These are phyloP conservation scores for Penicillium herquei DNA, from an alignment of 495 filamentous ascomycete species.

Conservation along the genomic window DNA sequence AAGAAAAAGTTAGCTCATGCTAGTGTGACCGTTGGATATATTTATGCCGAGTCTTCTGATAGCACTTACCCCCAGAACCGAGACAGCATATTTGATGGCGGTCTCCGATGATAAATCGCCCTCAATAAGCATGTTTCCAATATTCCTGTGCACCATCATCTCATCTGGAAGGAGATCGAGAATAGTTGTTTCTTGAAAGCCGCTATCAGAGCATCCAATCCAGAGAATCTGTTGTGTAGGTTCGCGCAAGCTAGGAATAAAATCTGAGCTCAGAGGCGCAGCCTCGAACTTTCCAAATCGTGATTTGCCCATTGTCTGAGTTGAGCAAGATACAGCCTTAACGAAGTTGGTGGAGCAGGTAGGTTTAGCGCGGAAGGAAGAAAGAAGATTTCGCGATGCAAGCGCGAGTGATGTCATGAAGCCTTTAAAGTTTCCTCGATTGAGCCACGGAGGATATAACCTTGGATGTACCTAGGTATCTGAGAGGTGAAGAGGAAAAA, in stretches of 20 bases:
- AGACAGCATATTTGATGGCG: constrained; percentile 34
- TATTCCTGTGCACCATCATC: constrained; percentile 40
- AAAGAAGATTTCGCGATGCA: not conserved
- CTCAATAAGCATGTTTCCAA: constrained; percentile 38
- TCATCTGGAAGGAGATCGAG: constrained; percentile 35
- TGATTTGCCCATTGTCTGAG: not conserved
- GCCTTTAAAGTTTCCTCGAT: not conserved
- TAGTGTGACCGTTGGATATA: too few species aligned
- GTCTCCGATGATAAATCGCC: constrained; percentile 33
- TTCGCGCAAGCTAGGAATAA: constrained; percentile 30
- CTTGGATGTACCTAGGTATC: not conserved
- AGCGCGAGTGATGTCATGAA: not conserved
- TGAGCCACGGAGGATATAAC: not conserved
- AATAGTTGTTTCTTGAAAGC: constrained; percentile 33
- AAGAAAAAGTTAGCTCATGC: constrained; percentile 4
- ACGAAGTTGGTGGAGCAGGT: not conserved
- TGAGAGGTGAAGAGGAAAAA: not conserved
- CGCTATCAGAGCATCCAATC: constrained; percentile 44
- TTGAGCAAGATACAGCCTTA: not conserved
- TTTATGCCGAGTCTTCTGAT: too few species aligned
- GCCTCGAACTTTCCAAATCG: constrained; percentile 1
- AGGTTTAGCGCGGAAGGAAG: not conserved
- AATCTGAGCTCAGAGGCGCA: constrained; percentile 8
- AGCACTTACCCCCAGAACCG: constrained; percentile 28
- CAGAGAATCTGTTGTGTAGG: constrained; percentile 38